phyloP scores from a whole-genome alignment of 306 rosid species.

The Ammopiptanthus mongolicus region DNA sequence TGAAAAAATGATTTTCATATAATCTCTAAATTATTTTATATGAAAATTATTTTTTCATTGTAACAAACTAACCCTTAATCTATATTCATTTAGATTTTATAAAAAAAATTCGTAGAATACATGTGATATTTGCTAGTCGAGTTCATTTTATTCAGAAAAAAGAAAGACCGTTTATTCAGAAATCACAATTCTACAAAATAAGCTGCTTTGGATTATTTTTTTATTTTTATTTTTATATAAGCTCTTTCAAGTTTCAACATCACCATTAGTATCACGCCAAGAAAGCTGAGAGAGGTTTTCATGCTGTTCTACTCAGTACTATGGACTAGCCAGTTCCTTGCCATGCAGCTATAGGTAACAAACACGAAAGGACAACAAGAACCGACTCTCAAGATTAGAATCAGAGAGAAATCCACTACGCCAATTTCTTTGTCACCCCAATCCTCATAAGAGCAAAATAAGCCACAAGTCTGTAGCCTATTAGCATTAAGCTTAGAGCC shows the following conservation, averaged over 20 bases:
- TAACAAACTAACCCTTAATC: too few species aligned
- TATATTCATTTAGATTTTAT: too few species aligned
- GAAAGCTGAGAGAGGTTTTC: background rate
- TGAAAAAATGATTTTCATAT: too few species aligned
- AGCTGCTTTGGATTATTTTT: background rate
- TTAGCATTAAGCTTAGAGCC: slow-evolving; percentile 38
- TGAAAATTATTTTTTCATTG: too few species aligned
- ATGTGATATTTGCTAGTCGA: too few species aligned
- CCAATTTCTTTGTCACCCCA: slow-evolving; percentile 12
- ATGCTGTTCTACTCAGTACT: background rate
- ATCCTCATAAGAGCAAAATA: slow-evolving; percentile 11
- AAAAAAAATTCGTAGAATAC: too few species aligned
- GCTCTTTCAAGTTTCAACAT: background rate
- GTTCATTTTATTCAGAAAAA: too few species aligned
- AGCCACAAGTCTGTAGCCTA: slow-evolving; percentile 45
- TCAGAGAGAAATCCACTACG: background rate
- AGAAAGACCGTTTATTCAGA: too few species aligned
- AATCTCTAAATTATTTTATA: too few species aligned
- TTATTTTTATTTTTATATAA: too few species aligned
- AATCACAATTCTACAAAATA: too few species aligned
- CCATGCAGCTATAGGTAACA: background rate
- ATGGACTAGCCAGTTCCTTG: background rate
- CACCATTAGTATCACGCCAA: background rate
- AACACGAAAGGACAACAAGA: background rate
- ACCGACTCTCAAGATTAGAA: background rate